Percentiles rank a stretch among this genome's conserved stretches.
phyloP scores from a whole-genome alignment of 148 eudicot species.

The Amaranthus hypochondriacus region DNA sequence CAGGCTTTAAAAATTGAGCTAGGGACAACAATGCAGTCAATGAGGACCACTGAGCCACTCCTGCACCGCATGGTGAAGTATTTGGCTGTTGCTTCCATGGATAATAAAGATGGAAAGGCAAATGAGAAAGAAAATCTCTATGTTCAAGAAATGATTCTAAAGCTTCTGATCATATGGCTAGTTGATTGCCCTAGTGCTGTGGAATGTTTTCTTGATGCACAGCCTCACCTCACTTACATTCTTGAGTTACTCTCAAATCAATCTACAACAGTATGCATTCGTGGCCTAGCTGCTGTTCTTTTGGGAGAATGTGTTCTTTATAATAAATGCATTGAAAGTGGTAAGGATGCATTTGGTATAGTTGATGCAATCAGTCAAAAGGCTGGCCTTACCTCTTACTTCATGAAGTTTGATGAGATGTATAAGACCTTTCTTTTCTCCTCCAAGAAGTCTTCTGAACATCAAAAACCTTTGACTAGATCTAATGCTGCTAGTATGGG shows the following conservation, averaged over 20 bases:
- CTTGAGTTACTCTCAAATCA: conserved; percentile 67
- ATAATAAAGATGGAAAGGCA: conserved; percentile 60
- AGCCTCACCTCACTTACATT: conserved; percentile 81
- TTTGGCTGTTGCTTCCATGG: conserved; percentile 81
- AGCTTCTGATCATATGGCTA: conserved; percentile 81
- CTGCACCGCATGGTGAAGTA: conserved; percentile 93
- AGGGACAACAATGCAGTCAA: conserved; percentile 58
- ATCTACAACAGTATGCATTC: conserved; percentile 46
- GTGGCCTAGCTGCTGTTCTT: conserved; percentile 77
- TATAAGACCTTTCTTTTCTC: conserved; percentile 63
- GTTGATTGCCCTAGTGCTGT: conserved; percentile 74
- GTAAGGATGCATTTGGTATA: conserved; percentile 64
- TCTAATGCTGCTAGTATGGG: conserved; percentile 75
- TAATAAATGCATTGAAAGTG: conserved; percentile 52
- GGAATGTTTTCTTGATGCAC: conserved; percentile 79
- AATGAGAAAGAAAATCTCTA: conserved; percentile 34
- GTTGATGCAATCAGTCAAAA: conserved; percentile 87
- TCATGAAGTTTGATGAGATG: conserved; percentile 80
- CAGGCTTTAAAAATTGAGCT: conserved; percentile 76
- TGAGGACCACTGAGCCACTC: conserved; percentile 77
- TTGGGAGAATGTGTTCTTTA: conserved; percentile 80
- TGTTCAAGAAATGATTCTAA: conserved; percentile 70
- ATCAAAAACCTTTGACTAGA: conserved; percentile 63
- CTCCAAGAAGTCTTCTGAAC: conserved; percentile 47
- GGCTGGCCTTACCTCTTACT: conserved; percentile 73